phyloP scores from a whole-genome alignment of 495 filamentous ascomycete species.

The Xylaria longipes region DNA sequence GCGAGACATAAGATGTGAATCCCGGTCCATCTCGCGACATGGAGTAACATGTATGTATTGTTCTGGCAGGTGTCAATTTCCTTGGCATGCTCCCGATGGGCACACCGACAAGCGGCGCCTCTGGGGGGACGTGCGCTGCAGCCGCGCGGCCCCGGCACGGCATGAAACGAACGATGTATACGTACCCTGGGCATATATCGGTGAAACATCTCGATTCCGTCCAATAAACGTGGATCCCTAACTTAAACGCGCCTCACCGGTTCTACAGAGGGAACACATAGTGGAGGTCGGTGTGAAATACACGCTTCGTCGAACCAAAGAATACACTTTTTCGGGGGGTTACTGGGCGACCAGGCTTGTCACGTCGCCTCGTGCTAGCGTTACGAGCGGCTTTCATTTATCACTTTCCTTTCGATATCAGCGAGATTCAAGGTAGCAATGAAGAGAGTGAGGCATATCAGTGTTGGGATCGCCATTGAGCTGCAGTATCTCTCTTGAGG shows the following conservation, averaged over 20 bases:
- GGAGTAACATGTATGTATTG: not conserved
- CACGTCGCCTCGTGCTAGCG: not conserved
- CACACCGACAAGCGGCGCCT: conserved; percentile 7
- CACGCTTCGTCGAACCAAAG: conserved; percentile 7
- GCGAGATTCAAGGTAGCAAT: not conserved
- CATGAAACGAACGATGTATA: not conserved
- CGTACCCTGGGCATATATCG: conserved; percentile 13
- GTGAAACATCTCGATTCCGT: conserved; percentile 2
- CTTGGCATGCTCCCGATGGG: conserved; percentile 5
- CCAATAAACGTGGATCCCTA: conserved; percentile 3
- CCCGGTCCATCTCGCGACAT: not conserved
- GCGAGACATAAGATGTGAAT: not conserved
- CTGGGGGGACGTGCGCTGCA: conserved; percentile 12
- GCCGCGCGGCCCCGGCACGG: conserved; percentile 21
- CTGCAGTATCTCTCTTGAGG: not conserved
- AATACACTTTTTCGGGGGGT: not conserved
- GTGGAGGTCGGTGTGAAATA: conserved; percentile 6
- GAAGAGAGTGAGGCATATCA: not conserved
- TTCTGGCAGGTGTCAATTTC: conserved; percentile 17
- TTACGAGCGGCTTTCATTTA: not conserved
- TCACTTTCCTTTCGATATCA: not conserved
- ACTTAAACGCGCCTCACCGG: conserved; percentile 8
- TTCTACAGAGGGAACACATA: not conserved
- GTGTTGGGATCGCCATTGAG: not conserved
- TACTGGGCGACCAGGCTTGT: not conserved